Percentiles rank a stretch among this genome's conserved stretches.
Evolutionary conservation across 1,284 basidiomycete genomes (phyloP).

Genomic region (Meira miltonrushii): DNA sequence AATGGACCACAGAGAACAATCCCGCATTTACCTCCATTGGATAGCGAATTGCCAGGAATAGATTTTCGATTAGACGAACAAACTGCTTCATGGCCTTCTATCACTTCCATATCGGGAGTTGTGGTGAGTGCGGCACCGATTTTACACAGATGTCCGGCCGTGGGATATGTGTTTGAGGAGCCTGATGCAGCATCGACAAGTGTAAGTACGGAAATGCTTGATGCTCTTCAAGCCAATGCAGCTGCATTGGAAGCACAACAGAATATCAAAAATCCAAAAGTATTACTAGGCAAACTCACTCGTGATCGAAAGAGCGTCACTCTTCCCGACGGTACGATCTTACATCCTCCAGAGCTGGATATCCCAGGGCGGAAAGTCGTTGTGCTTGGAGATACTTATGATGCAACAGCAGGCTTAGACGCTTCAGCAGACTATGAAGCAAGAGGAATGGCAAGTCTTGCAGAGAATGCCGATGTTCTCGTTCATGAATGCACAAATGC

Average conservation of each 20-base stretch:
- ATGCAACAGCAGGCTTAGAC: constrained; percentile 35
- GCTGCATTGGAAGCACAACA: constrained; percentile 26
- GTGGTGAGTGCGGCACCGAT: constrained; percentile 46
- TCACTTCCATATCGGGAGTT: constrained; percentile 27
- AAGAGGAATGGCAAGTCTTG: constrained; percentile 23
- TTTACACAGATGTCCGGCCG: constrained; percentile 43
- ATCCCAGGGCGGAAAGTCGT: constrained; percentile 43
- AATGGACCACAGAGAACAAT: constrained; percentile 21
- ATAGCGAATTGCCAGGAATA: constrained; percentile 36
- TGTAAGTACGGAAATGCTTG: constrained; percentile 19
- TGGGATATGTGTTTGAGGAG: constrained; percentile 46
- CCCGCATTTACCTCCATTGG: constrained; percentile 37
- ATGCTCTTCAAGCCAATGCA: constrained; percentile 35
- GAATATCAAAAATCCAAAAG: constrained; percentile 42
- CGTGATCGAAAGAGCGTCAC: constrained; percentile 26
- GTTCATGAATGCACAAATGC: constrained; percentile 51
- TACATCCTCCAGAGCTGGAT: constrained; percentile 38
- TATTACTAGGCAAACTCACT: constrained; percentile 29
- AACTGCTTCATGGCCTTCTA: constrained; percentile 37
- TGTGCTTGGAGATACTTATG: constrained; percentile 48
- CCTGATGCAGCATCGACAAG: constrained; percentile 19
- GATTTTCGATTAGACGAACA: constrained; percentile 33
- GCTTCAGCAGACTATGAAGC: constrained; percentile 12
- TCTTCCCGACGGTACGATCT: constrained; percentile 39
- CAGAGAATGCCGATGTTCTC: constrained; percentile 34